These are phyloP conservation scores for Triticum timopheevii DNA, from an alignment of 176 grass and related monocot genomes.

Conservation along the genomic window DNA sequence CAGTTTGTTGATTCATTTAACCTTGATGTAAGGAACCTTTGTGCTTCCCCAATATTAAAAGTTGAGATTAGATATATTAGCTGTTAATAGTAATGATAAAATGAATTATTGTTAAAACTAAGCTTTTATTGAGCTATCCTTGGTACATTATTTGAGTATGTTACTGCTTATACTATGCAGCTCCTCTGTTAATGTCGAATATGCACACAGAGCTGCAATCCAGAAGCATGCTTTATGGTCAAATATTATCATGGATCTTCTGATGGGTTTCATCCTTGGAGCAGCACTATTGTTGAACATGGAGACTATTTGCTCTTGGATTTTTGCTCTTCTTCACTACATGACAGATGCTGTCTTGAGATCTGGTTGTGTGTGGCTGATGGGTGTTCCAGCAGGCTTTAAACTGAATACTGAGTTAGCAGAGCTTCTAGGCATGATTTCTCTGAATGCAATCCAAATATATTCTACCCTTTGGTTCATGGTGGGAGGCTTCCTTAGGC, in stretches of 20 bases:
- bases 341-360: conserved; percentile 74
- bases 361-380: conserved; percentile 93
- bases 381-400: conserved; percentile 97
- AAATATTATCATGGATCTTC: conserved; percentile 66
- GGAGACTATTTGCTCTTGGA: conserved; percentile 63
- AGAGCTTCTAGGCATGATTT: conserved; percentile 86
- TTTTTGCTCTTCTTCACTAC: conserved; percentile 36
- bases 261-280: conserved; percentile 74
- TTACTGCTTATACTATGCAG: conserved; percentile 33
- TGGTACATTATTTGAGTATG: conserved; percentile 9
- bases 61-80: conserved; percentile 14
- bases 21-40: conserved; percentile 1
- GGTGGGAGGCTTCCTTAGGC: conserved; percentile 53
- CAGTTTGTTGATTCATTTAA: conserved; percentile 29
- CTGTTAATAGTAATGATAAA: conserved; percentile 10
- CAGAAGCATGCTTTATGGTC: conserved; percentile 70
- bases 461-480: conserved; percentile 89
- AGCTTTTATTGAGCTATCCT: background rate
- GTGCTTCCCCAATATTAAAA: conserved; percentile 20
- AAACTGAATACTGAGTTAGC: conserved; percentile 93
- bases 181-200: conserved; percentile 59
- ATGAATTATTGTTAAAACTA: conserved; percentile 18
- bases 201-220: conserved; percentile 65
- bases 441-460: conserved; percentile 83
- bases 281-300: conserved; percentile 47